Base-by-base conservation (phyloP, 805 yeast genomes). In the Phaffomyces opuntiae region DNA sequence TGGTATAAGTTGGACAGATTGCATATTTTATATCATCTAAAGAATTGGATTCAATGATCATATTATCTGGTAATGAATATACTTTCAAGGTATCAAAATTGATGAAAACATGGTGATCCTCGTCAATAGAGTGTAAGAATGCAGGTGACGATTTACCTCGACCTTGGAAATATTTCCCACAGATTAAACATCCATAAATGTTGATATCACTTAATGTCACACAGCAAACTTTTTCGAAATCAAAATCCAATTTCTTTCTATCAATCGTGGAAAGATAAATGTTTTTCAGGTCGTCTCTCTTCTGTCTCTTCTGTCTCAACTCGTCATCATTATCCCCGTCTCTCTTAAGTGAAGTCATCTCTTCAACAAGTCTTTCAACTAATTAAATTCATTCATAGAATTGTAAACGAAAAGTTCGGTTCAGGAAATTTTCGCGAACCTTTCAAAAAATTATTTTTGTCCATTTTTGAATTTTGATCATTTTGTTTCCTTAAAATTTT, bases 91-190 rank as follows among this genome's bases (percentile, higher is more conserved):
- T 74, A 13, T 60, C 56, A 44, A 86, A 66, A 55, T 75, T 81
- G 42, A 86, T 68, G 55, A 67, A 86, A 1, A 83, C 72, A 58
- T 78, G 85, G 56, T 83, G 90, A 53, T 74, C 70, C 5, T 70
- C 75, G 47, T 79, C 72, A 17, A 86, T 68, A 2, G 88, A 73
- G 59, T 87, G 95, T 14, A 67, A 57, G 54, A 78, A 83, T 0
- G 90, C 89, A 21, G 80, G 80, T 0, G 90, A 77, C n/a, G 74
- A 60, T 46, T 63, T 66, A 1, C 79, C 74, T 24, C 88, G 69
- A 1, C 95, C 95, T 53, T 80, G 82, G 44, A 78, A 73, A 62
- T 78, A 87, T 54, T 75, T 80, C 32, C 90, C 91, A 63, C 95
- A 87, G 0, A 72, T 73, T 19, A 87, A 63, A 57, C 95, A 87